Evolutionary conservation across 2,329 filamentous ascomycete genomes (phyloP), one percentile per base, ranked within the genome.

Genomic region (Rhynchosporium graminicola): DNA sequence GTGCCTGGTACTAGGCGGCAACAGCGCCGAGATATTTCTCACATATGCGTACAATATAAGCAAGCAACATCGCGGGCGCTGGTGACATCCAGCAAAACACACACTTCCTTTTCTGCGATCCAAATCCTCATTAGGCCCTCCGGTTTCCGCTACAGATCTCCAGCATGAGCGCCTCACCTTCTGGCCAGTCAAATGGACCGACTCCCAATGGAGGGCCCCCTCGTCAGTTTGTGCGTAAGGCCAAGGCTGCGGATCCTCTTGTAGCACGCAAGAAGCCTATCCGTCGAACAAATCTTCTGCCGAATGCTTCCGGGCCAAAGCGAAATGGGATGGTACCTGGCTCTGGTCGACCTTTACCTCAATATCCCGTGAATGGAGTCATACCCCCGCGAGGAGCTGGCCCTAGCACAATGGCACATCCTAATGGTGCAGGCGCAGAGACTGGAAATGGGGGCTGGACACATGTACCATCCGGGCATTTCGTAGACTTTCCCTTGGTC

Each of bases 401-500:
- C 3, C 36, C 46, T 31, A 45, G 45, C 31, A 57, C 57, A 5
- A 46, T 54, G 12, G 59, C 63, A 38, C 51, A 57, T 43, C n/a
- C 50, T 12, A 63, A 66, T 63, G 62, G 63, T 46, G 77, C 79
- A 29, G 79, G 80, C 55, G 77, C 75, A 40, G 80, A 80, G 52
- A 74, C 74, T 61, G 75, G 78, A 65, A 79, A 83, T 69, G 81
- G 80, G 47, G 86, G 85, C 48, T 88, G 85, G 85, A 83, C 83
- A 3, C 78, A 81, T 51, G 78, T 82, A 33, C 77, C 81, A 1
- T 78, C 80, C 2, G 78, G 76, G 1, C 69, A 70, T 20, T 74
- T 73, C 31, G 75, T 77, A 28, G 87, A 87, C 70, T 87, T 80
- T 69, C 91, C 91, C 13, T 82, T 98, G 20, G 85, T 92, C 67